phyloP scores from a whole-genome alignment of 1,284 basidiomycete species.

The Hemileia vastatrix region DNA sequence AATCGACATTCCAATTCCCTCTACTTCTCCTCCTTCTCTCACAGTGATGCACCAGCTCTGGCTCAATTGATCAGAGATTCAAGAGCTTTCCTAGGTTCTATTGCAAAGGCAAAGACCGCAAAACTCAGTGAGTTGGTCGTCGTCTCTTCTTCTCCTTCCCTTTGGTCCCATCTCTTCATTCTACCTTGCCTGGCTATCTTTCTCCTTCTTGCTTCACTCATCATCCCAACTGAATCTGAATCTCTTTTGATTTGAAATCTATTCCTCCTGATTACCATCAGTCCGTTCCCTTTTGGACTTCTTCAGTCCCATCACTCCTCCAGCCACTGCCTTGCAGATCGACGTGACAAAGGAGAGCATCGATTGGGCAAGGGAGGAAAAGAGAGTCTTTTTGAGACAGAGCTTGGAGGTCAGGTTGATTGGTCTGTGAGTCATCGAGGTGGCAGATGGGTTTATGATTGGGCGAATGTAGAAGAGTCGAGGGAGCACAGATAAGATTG shows the following conservation, averaged over 20 bases:
- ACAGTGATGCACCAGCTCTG: conserved; percentile 32
- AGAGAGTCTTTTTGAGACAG: conserved; percentile 42
- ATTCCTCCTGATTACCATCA: too few relatives aligned
- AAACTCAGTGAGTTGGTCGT: too few relatives aligned
- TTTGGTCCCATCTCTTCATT: too few relatives aligned
- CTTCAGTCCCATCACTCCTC: conserved; percentile 60
- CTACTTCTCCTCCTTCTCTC: not conserved
- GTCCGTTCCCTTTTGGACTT: conserved; percentile 86
- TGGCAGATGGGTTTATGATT: too few relatives aligned
- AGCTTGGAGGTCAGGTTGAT: conserved; percentile 43
- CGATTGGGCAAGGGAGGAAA: conserved; percentile 40
- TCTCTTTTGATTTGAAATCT: too few relatives aligned
- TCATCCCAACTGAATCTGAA: too few relatives aligned
- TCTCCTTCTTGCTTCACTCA: not conserved
- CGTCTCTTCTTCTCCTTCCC: too few relatives aligned
- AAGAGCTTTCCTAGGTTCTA: conserved; percentile 38
- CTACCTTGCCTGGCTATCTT: not conserved
- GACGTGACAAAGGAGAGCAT: conserved; percentile 41
- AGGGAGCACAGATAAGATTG: too few relatives aligned
- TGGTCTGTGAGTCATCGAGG: conserved; percentile 24
- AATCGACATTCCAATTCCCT: too few relatives aligned
- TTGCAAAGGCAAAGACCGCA: conserved; percentile 44
- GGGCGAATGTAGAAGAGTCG: too few relatives aligned
- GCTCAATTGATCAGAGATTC: conserved; percentile 38
- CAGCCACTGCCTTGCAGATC: conserved; percentile 29